Conservation (phyloP, 257 asterid species). For the Linderniella brevidens region DNA sequence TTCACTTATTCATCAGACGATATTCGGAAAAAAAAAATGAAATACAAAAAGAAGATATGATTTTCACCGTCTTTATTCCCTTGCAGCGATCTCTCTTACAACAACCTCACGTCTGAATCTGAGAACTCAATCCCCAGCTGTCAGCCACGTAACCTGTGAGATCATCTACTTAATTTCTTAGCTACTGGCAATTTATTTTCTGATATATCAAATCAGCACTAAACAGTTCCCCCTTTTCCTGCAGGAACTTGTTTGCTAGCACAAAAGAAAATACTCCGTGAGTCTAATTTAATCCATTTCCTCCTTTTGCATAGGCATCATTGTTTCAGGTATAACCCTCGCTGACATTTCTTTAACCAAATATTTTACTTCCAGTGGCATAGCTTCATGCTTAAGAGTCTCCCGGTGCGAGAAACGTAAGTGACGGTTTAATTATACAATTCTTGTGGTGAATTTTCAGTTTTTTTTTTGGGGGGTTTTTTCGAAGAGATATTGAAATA, state of each 20-base stretch:
- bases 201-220: not conserved
- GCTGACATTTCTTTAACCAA: too few relatives aligned
- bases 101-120: conserved; percentile 26
- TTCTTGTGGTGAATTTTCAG: not conserved
- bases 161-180: not conserved
- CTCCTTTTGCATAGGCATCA: not conserved
- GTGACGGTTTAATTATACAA: conserved; percentile 9
- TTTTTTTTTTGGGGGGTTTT: too few relatives aligned
- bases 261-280: conserved; percentile 31
- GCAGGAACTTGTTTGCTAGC: conserved; percentile 59
- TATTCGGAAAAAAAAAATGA: not conserved
- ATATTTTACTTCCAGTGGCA: conserved; percentile 27
- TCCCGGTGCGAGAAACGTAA: conserved; percentile 27
- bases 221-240: conserved; percentile 4
- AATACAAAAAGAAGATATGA: not conserved
- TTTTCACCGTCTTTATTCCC: conserved; percentile 1
- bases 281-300: conserved; percentile 13
- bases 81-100: conserved; percentile 54
- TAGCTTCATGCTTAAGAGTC: conserved; percentile 33
- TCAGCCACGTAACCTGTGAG: conserved; percentile 34
- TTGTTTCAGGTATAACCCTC: too few relatives aligned
- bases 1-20: not conserved
- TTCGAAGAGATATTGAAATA: too few relatives aligned
- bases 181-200: too few relatives aligned
- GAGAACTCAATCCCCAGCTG: conserved; percentile 16